Base-by-base conservation (phyloP, 2,329 filamentous ascomycete species). In the Colletotrichum zoysiae region DNA sequence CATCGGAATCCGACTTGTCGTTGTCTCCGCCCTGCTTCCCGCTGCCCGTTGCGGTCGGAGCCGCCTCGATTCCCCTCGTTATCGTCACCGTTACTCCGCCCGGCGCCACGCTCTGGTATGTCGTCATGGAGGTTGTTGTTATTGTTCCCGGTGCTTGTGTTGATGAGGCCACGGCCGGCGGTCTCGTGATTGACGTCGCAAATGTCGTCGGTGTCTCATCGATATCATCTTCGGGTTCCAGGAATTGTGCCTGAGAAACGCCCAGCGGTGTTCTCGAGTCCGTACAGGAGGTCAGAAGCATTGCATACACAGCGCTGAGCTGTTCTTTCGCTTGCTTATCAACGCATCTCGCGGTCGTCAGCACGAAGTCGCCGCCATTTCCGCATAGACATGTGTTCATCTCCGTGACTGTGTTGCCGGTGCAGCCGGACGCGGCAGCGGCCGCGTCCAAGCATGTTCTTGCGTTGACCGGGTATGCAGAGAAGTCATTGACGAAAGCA, bases 261-360 rank as follows among this genome's bases (percentile, higher is more conserved):
- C 75, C 77, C 33, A 89, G 76, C 1, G 83, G 83, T 20, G 85
- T 87, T 3, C 80, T 77, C 0, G 85, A 86, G 30, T 81, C 77
- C 2, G 77, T 75, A 75, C 87, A 89, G 18, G 85, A 84, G 16
- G 75, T 74, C 3, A 76, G 70, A 78, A 89, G 82, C 5, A 78
- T 84, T 16, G 78, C 75, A 74, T 86, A 89, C 12, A 86, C 85
- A 12, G 76, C 67, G 16, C 78, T 73, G 8, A 88, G 74, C 57
- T 87, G 83, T 35, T 35, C 74, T 1, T 78, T 76, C 59, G 79
- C 81, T 3, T 75, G 46, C 38, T 75, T 69, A 20, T 82, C 84
- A 14, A 89, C 76, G 73, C 87, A 89, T 14, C 73, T 74, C 3
- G 86, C 87, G 2, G 85, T 77, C 38, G 81, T 80, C 44, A 81